Base-by-base conservation (phyloP, 1,139 yeast genomes). In the Yamadazyma taylorii region DNA sequence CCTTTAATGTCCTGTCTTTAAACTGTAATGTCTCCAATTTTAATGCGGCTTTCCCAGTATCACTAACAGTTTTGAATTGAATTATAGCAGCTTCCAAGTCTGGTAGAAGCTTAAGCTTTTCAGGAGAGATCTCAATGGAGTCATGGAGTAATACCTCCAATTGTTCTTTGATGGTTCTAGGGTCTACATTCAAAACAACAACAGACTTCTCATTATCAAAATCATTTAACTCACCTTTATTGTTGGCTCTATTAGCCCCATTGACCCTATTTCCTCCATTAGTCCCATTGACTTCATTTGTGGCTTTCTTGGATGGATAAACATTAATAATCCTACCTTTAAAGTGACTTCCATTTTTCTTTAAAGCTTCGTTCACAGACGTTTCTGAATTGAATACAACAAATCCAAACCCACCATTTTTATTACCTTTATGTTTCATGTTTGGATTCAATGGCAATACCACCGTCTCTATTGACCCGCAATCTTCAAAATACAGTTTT, bases 41-140 rank as follows among this genome's bases (percentile, higher is more conserved):
- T 56, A 85, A 55, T 0, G 70, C 60, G 0, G 85, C 85, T 38
- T 60, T 70, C 0, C 94, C 92, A 3, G 85, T 76, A 39, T 71
- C 74, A 8, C 61, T 54, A 0, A 68, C 64, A 4, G 57, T 58
- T 17, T 53, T 58, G 48, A 78, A 81, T 46, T 78, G 78, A 2
- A 85, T 67, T 12, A 78, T 51, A 0, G 85, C 87, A 1, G 45
- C 43, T 5, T 34, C 30, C 3, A 38, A 35, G 2, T 41, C 42
- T 8, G 50, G 51, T 12, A 45, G 2, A 15, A 81, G 53, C 13
- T 70, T 63, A 0, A 82, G 57, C 16, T 66, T 66, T 1, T 52
- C 43, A 13, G 25, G 19, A 0, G 77, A 61, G 0, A 63, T 55
- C 0, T 77, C 78, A 21, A 66, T 56, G 8, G 48, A 43, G 1